phyloP scores from a whole-genome alignment of 2,329 filamentous ascomycete genomes.

The Achaetomium macrosporum region DNA sequence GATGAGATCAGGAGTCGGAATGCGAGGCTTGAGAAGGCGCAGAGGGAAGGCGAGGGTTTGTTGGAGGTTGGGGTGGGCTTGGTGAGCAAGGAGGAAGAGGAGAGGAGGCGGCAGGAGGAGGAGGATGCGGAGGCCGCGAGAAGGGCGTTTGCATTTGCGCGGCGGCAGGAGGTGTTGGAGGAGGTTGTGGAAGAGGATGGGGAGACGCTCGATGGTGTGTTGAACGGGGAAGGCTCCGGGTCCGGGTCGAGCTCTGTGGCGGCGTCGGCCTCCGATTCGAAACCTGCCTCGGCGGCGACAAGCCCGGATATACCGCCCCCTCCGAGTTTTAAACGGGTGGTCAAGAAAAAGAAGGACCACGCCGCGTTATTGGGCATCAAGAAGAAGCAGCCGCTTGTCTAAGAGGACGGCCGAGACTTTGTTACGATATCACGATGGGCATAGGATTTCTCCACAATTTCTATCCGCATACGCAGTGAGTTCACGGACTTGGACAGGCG shows the following conservation, averaged over 20 bases:
- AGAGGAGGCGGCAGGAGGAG: slow-evolving; percentile 60
- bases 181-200: slow-evolving; percentile 44
- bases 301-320: slow-evolving; percentile 34
- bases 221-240: slow-evolving; percentile 20
- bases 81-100: slow-evolving; percentile 50
- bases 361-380: slow-evolving; percentile 75
- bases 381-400: slow-evolving; percentile 64
- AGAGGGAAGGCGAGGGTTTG: slow-evolving; percentile 56
- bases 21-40: slow-evolving; percentile 73
- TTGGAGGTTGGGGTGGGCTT: slow-evolving; percentile 50
- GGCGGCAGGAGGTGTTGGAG: slow-evolving; percentile 42
- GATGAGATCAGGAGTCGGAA: slow-evolving; percentile 93
- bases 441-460: too few relatives aligned
- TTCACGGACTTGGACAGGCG: neutral
- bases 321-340: slow-evolving; percentile 66
- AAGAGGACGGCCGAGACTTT: slow-evolving; percentile 11
- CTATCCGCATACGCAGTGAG: too few relatives aligned
- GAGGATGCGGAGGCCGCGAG: slow-evolving; percentile 81
- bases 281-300: slow-evolving; percentile 19
- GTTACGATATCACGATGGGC: neutral
- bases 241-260: slow-evolving; percentile 29
- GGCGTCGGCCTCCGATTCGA: slow-evolving; percentile 23
- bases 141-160: slow-evolving; percentile 65
- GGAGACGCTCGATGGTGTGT: slow-evolving; percentile 12
- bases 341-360: slow-evolving; percentile 85